Evolutionary conservation across 192 early-diverging fungal species (phyloP), one percentile per base, ranked within the genome.

Genomic region (Podila epicladia): DNA sequence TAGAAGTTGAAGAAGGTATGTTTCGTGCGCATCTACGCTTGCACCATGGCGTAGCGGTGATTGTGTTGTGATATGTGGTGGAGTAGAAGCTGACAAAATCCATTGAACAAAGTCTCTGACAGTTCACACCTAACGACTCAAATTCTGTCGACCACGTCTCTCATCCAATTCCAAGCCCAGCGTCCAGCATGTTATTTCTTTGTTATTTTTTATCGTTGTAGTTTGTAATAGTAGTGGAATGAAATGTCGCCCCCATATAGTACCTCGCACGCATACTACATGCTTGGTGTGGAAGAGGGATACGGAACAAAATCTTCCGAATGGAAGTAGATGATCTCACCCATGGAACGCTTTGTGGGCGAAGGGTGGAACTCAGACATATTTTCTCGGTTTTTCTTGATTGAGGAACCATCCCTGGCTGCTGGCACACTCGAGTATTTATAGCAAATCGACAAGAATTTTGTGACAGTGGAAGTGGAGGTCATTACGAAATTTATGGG

Each of bases 261-360:
- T 73, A 73, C 72, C 72, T 73, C 22, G 64, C 72, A 29, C 64
- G 64, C 63, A 73, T 66, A 24, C 15, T 65, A 62, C 72, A 41
- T 50, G 57, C 72, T 73, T 55, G 72, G 72, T 73, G 72, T 73
- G 72, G 72, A 73, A 73, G 64, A 61, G 64, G 72, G 72, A 72
- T 62, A 24, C 48, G 50, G 45, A 12, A 65, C 63, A 65, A 65
- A 17, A 59, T 73, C 72, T 73, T 73, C 72, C 72, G 72, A 73
- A 73, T 73, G 72, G 72, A 73, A 73, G 72, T 73, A 73, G 72
- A 73, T 64, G 72, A 73, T 64, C 64, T 45, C 72, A 73, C 72
- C 64, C 63, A 73, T 66, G 64, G 72, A 61, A 64, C 71, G 62
- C 71, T 51, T 71, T 71, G 69, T 71, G 69, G 50, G 69, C 69